phyloP scores from a whole-genome alignment of 2,329 filamentous ascomycete genomes.

The Pseudocercospora vitis region DNA sequence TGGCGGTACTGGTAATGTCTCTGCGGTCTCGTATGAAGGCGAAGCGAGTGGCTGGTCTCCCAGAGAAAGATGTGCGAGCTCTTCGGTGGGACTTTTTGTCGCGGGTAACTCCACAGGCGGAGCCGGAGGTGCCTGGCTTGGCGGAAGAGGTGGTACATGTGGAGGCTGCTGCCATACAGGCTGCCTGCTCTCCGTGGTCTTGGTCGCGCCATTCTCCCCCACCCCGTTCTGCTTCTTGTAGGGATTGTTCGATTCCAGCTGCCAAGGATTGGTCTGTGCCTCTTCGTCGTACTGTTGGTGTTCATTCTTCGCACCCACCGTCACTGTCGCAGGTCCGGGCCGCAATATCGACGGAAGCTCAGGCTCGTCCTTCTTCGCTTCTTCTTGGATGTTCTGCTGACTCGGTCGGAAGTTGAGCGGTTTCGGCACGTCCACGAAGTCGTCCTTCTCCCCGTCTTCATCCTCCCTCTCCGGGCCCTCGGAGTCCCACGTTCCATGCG shows the following conservation, averaged over 20 bases:
- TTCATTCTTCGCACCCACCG: slow-evolving; percentile 17
- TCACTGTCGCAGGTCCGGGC: slow-evolving; percentile 28
- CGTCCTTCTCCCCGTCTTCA: slow-evolving; percentile 21
- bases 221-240: slow-evolving; percentile 22
- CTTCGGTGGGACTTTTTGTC: slow-evolving; percentile 43
- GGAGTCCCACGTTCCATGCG: slow-evolving; percentile 40
- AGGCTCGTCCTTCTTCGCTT: slow-evolving; percentile 21
- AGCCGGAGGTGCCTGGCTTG: slow-evolving; percentile 15
- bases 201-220: background rate
- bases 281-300: slow-evolving; percentile 28
- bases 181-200: slow-evolving; percentile 38
- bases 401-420: slow-evolving; percentile 32
- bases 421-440: slow-evolving; percentile 31
- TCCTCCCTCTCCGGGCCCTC: slow-evolving; percentile 21
- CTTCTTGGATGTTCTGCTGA: slow-evolving; percentile 26
- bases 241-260: slow-evolving; percentile 28
- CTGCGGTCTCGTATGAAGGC: slow-evolving; percentile 27
- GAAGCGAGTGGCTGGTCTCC: slow-evolving; percentile 28
- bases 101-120: slow-evolving; percentile 45
- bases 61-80: slow-evolving; percentile 42
- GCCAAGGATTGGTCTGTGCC: slow-evolving; percentile 33
- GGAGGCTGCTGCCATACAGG: slow-evolving; percentile 41
- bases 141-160: slow-evolving; percentile 26
- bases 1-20: slow-evolving; percentile 31
- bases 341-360: slow-evolving; percentile 33